phyloP scores from a whole-genome alignment of 2,329 filamentous ascomycete genomes.

The Trichoderma oligosporum region DNA sequence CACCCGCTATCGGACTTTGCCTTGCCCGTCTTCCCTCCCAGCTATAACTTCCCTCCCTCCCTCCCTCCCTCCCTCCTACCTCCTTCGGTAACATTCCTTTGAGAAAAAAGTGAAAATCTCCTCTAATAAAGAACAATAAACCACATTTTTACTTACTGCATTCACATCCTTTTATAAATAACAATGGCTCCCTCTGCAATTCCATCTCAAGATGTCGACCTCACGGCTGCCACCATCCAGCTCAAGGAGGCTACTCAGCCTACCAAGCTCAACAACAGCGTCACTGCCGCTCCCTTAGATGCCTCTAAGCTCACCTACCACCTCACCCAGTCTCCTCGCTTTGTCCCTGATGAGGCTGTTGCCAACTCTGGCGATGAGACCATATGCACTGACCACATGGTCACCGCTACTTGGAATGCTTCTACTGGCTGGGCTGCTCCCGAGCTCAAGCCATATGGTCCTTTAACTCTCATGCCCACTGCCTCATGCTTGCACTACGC shows the following conservation, averaged over 20 bases:
- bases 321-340: slow-evolving; percentile 47
- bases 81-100: background rate
- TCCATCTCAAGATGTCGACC: slow-evolving; percentile 46
- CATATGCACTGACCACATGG: slow-evolving; percentile 83
- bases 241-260: slow-evolving; percentile 43
- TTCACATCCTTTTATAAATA: background rate
- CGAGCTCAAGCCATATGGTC: slow-evolving; percentile 71
- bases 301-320: slow-evolving; percentile 59
- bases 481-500: slow-evolving; percentile 83
- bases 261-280: slow-evolving; percentile 30
- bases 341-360: slow-evolving; percentile 49
- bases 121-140: too few species aligned
- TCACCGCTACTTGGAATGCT: slow-evolving; percentile 65
- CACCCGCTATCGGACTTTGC: slow-evolving; percentile 13
- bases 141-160: background rate
- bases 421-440: slow-evolving; percentile 68
- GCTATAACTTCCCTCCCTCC: background rate
- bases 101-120: background rate
- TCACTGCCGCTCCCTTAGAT: slow-evolving; percentile 56
- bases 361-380: slow-evolving; percentile 49
- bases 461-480: slow-evolving; percentile 73
- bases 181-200: slow-evolving; percentile 49
- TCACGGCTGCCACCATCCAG: slow-evolving; percentile 50
- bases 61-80: background rate
- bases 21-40: background rate